Percentiles rank a stretch among this genome's conserved stretches.
phyloP scores from a whole-genome alignment of 2,329 filamentous ascomycete species.

The Penicillium sp. region DNA sequence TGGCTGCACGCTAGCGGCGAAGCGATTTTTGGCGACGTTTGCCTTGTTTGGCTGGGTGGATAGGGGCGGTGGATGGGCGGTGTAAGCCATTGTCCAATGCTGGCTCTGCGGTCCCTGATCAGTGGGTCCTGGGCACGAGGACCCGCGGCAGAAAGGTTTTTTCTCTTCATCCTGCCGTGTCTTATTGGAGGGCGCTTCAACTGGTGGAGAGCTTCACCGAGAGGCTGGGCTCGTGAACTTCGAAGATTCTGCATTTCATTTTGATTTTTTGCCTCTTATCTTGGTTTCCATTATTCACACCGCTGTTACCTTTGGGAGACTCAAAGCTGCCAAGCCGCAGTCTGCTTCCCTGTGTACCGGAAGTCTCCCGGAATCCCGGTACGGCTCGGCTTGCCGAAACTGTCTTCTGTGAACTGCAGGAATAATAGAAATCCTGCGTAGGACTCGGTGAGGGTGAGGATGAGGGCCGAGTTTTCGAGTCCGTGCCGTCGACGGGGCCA shows the following conservation, averaged over 20 bases:
- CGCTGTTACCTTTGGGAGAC: not conserved
- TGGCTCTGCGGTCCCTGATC: too few species aligned
- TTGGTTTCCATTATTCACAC: slow-evolving; percentile 12
- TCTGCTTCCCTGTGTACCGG: not conserved
- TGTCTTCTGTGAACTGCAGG: too few species aligned
- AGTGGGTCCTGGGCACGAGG: not conserved
- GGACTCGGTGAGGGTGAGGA: too few species aligned
- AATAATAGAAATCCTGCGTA: too few species aligned
- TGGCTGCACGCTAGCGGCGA: slow-evolving; percentile 22
- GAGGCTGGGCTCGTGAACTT: not conserved
- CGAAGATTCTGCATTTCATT: not conserved
- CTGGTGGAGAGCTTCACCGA: too few species aligned
- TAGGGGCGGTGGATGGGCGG: not conserved
- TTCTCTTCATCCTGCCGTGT: not conserved
- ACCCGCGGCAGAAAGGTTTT: slow-evolving; percentile 6
- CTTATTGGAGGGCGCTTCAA: not conserved
- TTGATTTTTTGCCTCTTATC: not conserved
- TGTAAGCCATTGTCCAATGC: not conserved
- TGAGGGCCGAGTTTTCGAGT: too few species aligned
- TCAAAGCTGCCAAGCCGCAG: not conserved
- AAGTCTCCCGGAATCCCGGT: not conserved
- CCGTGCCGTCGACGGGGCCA: too few species aligned
- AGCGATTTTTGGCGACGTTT: slow-evolving; percentile 34
- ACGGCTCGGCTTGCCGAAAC: not conserved
- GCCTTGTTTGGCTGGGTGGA: not conserved